Conservation (phyloP, 192 early-diverging fungal genomes). For the Diversispora epigaea region DNA sequence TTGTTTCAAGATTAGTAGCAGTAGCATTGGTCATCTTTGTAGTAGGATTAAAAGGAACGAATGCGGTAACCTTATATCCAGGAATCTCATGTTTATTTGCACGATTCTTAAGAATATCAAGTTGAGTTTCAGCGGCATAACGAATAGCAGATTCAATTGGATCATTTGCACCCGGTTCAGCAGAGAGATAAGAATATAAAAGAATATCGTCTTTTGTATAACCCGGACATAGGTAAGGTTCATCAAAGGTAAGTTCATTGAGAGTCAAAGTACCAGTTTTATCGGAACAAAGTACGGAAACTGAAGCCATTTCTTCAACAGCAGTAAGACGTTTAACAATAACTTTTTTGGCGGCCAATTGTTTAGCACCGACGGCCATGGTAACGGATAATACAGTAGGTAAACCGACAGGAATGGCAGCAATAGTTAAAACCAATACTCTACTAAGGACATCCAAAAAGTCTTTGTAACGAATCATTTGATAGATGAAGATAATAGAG, state of each 20-base stretch:
- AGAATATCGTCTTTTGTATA: constrained; percentile 77
- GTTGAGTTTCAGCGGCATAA: constrained; percentile 72
- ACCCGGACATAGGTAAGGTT: constrained; percentile 70
- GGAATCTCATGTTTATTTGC: constrained; percentile 62
- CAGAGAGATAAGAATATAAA: constrained; percentile 77
- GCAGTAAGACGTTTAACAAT: constrained; percentile 95
- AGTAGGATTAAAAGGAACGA: constrained; percentile 91
- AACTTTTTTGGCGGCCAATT: constrained; percentile 89
- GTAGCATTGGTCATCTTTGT: constrained; percentile 92
- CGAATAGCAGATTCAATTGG: constrained; percentile 90
- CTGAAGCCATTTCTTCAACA: constrained; percentile 92
- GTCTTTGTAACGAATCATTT: constrained; percentile 54
- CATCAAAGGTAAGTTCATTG: constrained; percentile 91
- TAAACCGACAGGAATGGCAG: constrained; percentile 90
- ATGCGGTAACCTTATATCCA: constrained; percentile 87
- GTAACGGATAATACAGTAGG: constrained; percentile 96
- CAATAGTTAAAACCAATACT: constrained; percentile 79
- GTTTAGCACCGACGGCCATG: constrained; percentile 94
- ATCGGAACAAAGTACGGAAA: constrained; percentile 80
- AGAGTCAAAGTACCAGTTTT: constrained; percentile 93
- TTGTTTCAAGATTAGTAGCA: constrained; percentile 72
- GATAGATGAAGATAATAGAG: constrained; percentile 75
- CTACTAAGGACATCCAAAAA: constrained; percentile 53
- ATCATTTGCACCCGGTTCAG: constrained; percentile 88
- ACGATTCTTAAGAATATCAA: constrained; percentile 64